Base-by-base conservation (phyloP, 2,329 filamentous ascomycete genomes). In the Colletotrichum caudatum region DNA sequence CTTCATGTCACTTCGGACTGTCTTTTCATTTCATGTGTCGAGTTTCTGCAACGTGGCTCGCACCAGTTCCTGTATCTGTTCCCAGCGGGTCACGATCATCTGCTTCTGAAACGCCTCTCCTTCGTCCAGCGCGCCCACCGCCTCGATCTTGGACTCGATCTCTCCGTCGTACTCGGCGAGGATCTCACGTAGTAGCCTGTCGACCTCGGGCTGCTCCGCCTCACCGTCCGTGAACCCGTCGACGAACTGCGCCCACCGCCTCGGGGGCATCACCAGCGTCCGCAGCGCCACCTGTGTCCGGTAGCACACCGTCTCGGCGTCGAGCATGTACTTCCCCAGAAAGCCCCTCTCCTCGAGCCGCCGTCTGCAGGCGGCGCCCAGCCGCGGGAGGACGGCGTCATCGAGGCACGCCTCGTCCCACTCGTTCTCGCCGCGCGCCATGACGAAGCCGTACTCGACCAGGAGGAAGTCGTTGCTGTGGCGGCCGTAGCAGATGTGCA, bases 381-480 rank as follows among this genome's bases (percentile, higher is more conserved):
- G 73, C 71, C 75, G 79, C 1, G 82, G 81, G 37, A 86, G 77
- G 48, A 89, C 65, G n/a, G 82, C 82, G 2, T 84, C 81, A 69
- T 89, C 86, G 3, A 89, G 78, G 14, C 77, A 77, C 2, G 83
- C 80, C 76, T 87, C 86, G 60, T 89, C 87, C 82, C 85, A 88
- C n/a, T 79, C 76, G 75, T 89, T 88, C 33, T 79, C 75, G 64
- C 86, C 85, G 20, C 79, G 75, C 12, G 74, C 75, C 29, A 86
- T 78, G 14, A 85, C 77, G 74, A 89, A 89, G 5, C 87, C 87
- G 74, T 89, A 95, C 80, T 94, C 92, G 0, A 89, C 86, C 2
- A 94, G 85, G 23, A 94, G 81, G 74, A 93, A 92, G 77, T 94
- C 92, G 73, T 93, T 93, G 37, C 86, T 86, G 78, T 94, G 92